Base-by-base conservation (phyloP, 148 eudicot species). In the Oxyria digyna region DNA sequence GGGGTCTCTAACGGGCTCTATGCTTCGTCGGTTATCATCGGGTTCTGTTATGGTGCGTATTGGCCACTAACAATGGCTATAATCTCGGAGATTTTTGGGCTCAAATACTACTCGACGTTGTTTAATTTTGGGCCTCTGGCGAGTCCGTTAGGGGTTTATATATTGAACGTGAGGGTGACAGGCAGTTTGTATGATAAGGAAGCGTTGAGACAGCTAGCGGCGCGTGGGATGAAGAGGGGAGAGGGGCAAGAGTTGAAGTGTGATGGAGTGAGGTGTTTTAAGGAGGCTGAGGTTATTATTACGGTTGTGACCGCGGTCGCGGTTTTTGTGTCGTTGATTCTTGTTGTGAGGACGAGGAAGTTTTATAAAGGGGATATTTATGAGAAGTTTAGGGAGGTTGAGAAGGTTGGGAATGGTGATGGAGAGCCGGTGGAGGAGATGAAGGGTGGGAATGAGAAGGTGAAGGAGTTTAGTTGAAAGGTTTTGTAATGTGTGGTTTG, bases 51-150 rank as follows among this genome's bases (percentile, higher is more conserved):
- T 21, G 78, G 81, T 8, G 78, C 81, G 0, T 59, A 71, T 18
- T 78, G 81, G 75, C 78, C 80, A 0, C 65, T 78, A 21, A 27
- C 75, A 4, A 59, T 67, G 20, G 75, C 81, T 23, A 71, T 78
- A n/a, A 74, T 78, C 5, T 78, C 81, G 13, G 78, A 78, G 48
- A 71, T 78, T 26, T 78, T 78, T 49, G 81, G 81, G 24, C 75
- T 78, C 62, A 78, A 78, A 41, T 74, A 78, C 20, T 78, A 71
- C 40, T 69, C 81, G 17, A 78, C 78, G 8, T 43, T 78, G 24
- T 71, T 67, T 13, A 78, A 71, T 12, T 74, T 71, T 21, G 77
- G 81, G 48, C 24, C 71, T 1, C 11, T 74, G 26, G 81, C 81
- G 8, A 74, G 77, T 40, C 75, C 77, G 6, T 46, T 78, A 2